Conservation (phyloP, 1,284 basidiomycete species). For the Anthracocystis setariae region DNA sequence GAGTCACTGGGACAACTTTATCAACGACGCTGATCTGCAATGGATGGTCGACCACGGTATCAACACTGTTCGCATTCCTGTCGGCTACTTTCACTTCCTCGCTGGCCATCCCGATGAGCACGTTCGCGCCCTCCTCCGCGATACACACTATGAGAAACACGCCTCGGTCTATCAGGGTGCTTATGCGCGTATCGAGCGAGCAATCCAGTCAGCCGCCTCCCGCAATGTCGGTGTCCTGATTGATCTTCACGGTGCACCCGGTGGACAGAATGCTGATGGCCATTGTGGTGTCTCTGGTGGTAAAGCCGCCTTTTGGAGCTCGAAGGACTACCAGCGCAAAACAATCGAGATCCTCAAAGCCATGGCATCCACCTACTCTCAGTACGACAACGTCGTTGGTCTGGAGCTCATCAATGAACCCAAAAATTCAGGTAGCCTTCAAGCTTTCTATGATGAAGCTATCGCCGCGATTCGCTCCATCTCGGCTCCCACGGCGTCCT, state of each 20-base stretch:
- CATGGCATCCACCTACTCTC: conserved; percentile 66
- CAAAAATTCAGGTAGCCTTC: conserved; percentile 68
- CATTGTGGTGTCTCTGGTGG: conserved; percentile 56
- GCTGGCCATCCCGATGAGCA: conserved; percentile 79
- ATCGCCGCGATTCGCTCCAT: conserved; percentile 72
- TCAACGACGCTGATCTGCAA: conserved; percentile 67
- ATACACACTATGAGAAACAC: conserved; percentile 78
- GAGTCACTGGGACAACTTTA: conserved; percentile 78
- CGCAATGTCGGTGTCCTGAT: conserved; percentile 82
- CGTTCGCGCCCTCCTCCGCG: conserved; percentile 71
- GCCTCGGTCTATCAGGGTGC: conserved; percentile 76
- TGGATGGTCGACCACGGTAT: conserved; percentile 81
- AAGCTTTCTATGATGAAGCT: conserved; percentile 69
- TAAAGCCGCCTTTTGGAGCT: conserved; percentile 65
- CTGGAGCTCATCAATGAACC: conserved; percentile 88
- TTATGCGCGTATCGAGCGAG: conserved; percentile 77
- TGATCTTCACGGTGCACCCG: conserved; percentile 75
- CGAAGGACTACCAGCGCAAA: conserved; percentile 64
- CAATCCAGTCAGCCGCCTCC: conserved; percentile 75
- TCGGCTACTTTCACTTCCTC: conserved; percentile 76
- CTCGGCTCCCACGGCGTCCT: conserved; percentile 26
- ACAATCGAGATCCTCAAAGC: conserved; percentile 74
- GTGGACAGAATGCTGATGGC: conserved; percentile 71
- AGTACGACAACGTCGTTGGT: conserved; percentile 78
- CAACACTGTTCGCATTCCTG: conserved; percentile 84